A percentile compares a stretch with the other conserved stretches of the same genome.
Evolutionary conservation across 345 rosid species (phyloP).

Genomic region (Eutrema japonicum): DNA sequence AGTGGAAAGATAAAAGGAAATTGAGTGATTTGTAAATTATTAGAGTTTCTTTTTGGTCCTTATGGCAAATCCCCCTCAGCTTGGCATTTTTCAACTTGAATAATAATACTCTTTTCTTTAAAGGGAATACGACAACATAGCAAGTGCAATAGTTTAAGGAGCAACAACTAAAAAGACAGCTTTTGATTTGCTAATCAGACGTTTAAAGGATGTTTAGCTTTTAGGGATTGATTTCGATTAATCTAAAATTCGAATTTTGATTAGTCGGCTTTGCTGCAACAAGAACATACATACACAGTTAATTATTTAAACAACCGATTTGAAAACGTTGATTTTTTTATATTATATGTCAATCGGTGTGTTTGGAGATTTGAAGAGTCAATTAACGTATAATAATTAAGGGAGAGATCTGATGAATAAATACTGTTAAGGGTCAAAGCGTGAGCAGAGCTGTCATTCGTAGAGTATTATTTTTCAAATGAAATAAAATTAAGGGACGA

Average conservation of each 20-base stretch:
- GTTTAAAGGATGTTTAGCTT: background rate
- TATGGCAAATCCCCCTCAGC: background rate
- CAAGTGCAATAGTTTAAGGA: slow-evolving; percentile 12
- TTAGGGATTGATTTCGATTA: too few species aligned
- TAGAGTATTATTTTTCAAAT: background rate
- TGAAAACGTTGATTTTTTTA: too few species aligned
- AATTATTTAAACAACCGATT: too few species aligned
- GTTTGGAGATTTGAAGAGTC: slow-evolving; percentile 28
- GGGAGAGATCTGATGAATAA: slow-evolving; percentile 31
- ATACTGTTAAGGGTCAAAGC: slow-evolving; percentile 30
- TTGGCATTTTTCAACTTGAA: background rate
- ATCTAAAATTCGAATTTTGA: too few species aligned
- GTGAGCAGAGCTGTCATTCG: slow-evolving; percentile 40
- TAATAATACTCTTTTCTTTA: background rate
- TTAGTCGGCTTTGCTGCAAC: too few species aligned
- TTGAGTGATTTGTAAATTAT: slow-evolving; percentile 15
- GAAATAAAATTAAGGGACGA: background rate
- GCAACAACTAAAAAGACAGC: slow-evolving; percentile 20
- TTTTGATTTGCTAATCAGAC: slow-evolving; percentile 17
- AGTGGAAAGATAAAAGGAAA: background rate
- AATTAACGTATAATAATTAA: slow-evolving; percentile 25
- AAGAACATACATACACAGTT: too few species aligned
- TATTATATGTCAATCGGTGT: background rate
- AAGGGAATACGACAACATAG: background rate
- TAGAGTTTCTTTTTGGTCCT: background rate